These are phyloP conservation scores for Mycena maculata DNA, from an alignment of 768 basidiomycete genomes.

Conservation along the genomic window DNA sequence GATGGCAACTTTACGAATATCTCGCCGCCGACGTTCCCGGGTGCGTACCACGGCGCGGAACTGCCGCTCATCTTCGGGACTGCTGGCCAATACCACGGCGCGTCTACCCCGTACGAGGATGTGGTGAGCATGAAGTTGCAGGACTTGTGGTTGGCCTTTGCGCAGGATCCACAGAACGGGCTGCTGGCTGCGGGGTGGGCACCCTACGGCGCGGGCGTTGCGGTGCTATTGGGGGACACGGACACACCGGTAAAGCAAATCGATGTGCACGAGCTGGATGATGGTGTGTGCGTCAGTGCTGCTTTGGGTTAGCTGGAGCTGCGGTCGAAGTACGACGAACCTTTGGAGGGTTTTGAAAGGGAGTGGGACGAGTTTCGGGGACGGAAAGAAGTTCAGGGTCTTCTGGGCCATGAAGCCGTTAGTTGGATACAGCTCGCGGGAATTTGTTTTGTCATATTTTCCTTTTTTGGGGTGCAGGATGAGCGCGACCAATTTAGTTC, in stretches of 20 bases:
- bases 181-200: background rate
- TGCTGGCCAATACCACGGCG: background rate
- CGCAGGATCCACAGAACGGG: background rate
- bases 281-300: background rate
- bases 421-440: too few relatives aligned
- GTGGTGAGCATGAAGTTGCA: background rate
- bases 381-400: too few relatives aligned
- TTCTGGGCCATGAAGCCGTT: too few relatives aligned
- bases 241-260: background rate
- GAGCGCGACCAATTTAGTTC: too few relatives aligned
- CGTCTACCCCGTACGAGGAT: background rate
- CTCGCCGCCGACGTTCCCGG: background rate
- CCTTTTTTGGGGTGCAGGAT: too few relatives aligned
- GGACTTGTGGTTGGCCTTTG: constrained; percentile 6
- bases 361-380: too few relatives aligned
- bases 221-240: background rate
- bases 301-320: too few relatives aligned
- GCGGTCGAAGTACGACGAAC: too few relatives aligned
- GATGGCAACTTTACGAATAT: background rate
- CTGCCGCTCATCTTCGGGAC: background rate
- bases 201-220: background rate
- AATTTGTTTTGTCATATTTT: too few relatives aligned
- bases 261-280: background rate
- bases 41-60: background rate
- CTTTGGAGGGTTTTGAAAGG: too few relatives aligned